Conservation (phyloP, 306 rosid genomes). For the Lathyrus oleraceus region DNA sequence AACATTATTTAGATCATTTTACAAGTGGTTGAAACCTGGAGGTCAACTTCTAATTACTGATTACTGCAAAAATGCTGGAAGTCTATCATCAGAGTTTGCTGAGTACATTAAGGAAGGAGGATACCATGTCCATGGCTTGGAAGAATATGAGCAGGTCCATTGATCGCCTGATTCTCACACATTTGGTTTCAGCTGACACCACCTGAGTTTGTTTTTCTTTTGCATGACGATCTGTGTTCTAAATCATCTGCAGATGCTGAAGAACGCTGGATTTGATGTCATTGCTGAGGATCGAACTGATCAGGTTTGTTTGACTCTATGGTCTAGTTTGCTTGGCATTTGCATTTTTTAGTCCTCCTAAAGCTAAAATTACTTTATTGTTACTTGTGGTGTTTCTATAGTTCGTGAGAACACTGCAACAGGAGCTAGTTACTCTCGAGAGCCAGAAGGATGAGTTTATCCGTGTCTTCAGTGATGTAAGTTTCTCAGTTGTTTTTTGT, state of each 20-base stretch:
- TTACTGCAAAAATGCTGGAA: slow-evolving; percentile 72
- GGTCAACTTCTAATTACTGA: slow-evolving; percentile 88
- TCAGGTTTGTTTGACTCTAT: slow-evolving; percentile 53
- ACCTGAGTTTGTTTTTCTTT: slow-evolving; percentile 6
- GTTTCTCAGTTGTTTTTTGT: slow-evolving; percentile 37
- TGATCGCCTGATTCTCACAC: slow-evolving; percentile 12
- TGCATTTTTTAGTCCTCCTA: not conserved
- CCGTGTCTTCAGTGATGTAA: slow-evolving; percentile 67
- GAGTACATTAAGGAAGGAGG: slow-evolving; percentile 82
- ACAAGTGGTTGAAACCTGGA: slow-evolving; percentile 93
- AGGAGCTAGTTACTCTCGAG: slow-evolving; percentile 68
- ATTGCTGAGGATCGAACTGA: slow-evolving; percentile 74
- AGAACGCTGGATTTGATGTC: slow-evolving; percentile 82
- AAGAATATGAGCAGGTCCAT: slow-evolving; percentile 68
- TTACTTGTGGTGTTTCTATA: slow-evolving; percentile 37
- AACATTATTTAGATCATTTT: slow-evolving; percentile 68
- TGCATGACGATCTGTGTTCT: slow-evolving; percentile 21
- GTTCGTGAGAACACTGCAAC: slow-evolving; percentile 66
- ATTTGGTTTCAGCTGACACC: slow-evolving; percentile 22
- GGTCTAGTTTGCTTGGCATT: not conserved
- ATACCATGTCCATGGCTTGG: slow-evolving; percentile 67
- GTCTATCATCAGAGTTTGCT: slow-evolving; percentile 63
- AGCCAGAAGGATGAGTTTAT: slow-evolving; percentile 63
- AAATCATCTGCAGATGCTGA: slow-evolving; percentile 66
- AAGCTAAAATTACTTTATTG: not conserved